Conservation (phyloP, 2,329 filamentous ascomycete genomes). For the Nemania abortiva region DNA sequence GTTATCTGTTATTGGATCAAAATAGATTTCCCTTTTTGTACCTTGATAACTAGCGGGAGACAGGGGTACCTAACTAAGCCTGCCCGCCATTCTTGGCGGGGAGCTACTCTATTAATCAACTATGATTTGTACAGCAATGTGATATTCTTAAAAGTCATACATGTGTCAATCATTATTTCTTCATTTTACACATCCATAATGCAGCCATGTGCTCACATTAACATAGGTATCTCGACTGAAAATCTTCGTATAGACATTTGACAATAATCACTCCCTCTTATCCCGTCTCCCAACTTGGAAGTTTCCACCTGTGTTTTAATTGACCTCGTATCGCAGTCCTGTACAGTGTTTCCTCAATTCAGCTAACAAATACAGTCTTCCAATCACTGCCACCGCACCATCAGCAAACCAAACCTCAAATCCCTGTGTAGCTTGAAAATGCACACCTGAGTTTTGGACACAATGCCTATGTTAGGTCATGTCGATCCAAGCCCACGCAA, state of each 20-base stretch:
- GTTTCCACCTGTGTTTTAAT: neutral
- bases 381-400: neutral
- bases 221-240: too few species aligned
- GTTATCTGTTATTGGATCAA: slow-evolving; percentile 33
- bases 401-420: neutral
- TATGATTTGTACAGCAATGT: neutral
- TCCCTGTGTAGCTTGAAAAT: neutral
- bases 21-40: slow-evolving; percentile 40
- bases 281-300: too few species aligned
- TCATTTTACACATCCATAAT: too few species aligned
- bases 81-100: neutral
- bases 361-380: too few species aligned
- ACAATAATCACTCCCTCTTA: neutral
- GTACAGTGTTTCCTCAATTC: too few species aligned
- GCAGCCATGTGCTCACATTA: too few species aligned
- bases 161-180: neutral
- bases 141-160: neutral
- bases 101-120: neutral
- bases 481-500: neutral
- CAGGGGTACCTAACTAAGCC: neutral
- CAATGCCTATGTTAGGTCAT: neutral
- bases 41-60: slow-evolving; percentile 32
- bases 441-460: neutral
- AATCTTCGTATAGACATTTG: neutral
- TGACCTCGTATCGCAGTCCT: neutral